Evolutionary conservation across 805 yeast genomes (phyloP), one percentile per base, ranked within the genome.

Genomic region (Nakazawaea ambrosiae): DNA sequence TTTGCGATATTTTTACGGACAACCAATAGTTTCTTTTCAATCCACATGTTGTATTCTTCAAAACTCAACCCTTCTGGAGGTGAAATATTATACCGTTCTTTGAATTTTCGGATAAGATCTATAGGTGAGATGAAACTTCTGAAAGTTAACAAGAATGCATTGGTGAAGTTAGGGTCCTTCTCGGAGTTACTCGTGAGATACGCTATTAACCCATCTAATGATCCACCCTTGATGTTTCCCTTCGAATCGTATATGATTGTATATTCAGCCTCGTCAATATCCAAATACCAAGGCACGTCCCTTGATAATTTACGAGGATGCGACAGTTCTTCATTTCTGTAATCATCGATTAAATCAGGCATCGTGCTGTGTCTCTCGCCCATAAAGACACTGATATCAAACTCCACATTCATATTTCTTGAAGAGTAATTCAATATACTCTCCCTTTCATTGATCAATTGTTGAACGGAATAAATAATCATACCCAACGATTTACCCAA

Each of bases 61-160:
- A 77, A 84, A 42, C 84, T 75, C 42, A 90, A 60, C 0, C 94
- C 95, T 50, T 85, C 96, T 0, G 96, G 96, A 17, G 96, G 92
- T 44, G 74, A 75, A 12, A 75, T 59, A 39, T 78, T 70, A 57
- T 79, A 90, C 39, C 94, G 65, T 27, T 70, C 69, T 23, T 83
- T 70, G 48, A 86, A 59, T 30, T 73, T 53, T 28, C 68, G 67
- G 30, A 84, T 61, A 26, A 89, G 63, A 36, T 79, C 82, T 8
- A 69, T 57, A 2, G 92, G 70, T 3, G 81, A 68, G 63, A 81
- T 71, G 54, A 88, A 83, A 24, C 89, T 76, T 26, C 81, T 65
- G 57, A 87, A 85, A 0, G 94, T 78, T n/a, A 77, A 61, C 42
- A 88, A 60, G 62, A 89, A 75, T 0, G 87, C 72, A 5, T 79